Conservation (phyloP, 2,329 filamentous ascomycete species). For the Atkinsonella hypoxylon region DNA sequence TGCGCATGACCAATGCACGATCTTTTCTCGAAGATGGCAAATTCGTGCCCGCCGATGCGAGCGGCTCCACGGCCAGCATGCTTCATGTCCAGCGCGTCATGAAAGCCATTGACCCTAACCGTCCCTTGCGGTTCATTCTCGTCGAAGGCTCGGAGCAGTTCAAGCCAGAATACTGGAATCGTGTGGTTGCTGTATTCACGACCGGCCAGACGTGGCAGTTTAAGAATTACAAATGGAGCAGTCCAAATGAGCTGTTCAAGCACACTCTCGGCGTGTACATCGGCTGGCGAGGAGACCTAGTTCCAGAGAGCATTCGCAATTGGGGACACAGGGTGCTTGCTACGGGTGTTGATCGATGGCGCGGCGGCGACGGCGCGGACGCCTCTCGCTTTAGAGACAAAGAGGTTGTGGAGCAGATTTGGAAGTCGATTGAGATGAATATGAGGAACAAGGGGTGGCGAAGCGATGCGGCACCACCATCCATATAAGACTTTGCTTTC, state of each 20-base stretch:
- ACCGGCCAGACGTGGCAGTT: constrained; percentile 98
- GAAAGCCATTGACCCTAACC: constrained; percentile 54
- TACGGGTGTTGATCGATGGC: constrained; percentile 77
- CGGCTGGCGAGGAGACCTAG: constrained; percentile 76
- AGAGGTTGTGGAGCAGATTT: constrained; percentile 86
- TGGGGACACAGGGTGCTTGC: constrained; percentile 80
- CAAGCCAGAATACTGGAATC: constrained; percentile 95
- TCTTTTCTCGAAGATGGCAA: constrained; percentile 79
- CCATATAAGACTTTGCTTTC: constrained; percentile 25
- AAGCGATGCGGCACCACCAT: constrained; percentile 52
- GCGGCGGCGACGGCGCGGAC: constrained; percentile 38
- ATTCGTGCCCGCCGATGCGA: constrained; percentile 66
- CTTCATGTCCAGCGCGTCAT: constrained; percentile 74
- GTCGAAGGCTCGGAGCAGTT: constrained; percentile 90
- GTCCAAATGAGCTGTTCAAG: constrained; percentile 77
- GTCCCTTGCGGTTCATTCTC: constrained; percentile 83
- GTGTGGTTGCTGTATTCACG: constrained; percentile 92
- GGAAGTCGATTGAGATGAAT: constrained; percentile 75
- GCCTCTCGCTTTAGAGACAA: constrained; percentile 68
- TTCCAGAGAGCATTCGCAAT: constrained; percentile 64
- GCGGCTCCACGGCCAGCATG: constrained; percentile 60
- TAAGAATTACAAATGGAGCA: constrained; percentile 94
- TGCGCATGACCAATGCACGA: constrained; percentile 93
- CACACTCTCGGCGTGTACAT: constrained; percentile 82
- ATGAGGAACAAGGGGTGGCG: constrained; percentile 83